A percentile compares a stretch with the other conserved stretches of the same genome.
These are phyloP conservation scores for Pseudogymnoascus sp. DNA, from an alignment of 2,329 filamentous ascomycete species.

Conservation along the genomic window DNA sequence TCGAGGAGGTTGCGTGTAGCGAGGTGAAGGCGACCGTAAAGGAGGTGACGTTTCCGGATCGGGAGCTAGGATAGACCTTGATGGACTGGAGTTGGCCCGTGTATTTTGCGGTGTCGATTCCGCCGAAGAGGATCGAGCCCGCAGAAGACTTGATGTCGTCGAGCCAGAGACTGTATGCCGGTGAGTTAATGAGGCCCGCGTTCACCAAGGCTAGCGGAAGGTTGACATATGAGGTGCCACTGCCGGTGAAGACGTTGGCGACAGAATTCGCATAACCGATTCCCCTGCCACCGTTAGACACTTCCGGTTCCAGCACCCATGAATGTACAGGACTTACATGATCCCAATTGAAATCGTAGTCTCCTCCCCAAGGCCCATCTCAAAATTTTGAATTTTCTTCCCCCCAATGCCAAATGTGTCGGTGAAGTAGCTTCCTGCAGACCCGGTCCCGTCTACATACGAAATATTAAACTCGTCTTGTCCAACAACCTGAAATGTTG, in stretches of 20 bases:
- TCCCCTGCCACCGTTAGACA: conserved; percentile 34
- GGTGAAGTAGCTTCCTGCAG: conserved; percentile 48
- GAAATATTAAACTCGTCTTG: conserved; percentile 46
- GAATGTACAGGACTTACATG: background rate
- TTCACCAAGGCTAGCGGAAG: conserved; percentile 30
- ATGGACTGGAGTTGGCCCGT: conserved; percentile 31
- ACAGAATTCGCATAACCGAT: conserved; percentile 42
- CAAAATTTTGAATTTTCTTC: conserved; percentile 40
- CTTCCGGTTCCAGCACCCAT: background rate
- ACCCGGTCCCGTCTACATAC: conserved; percentile 51
- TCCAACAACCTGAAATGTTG: conserved; percentile 39
- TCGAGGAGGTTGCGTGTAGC: conserved; percentile 24
- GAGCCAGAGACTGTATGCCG: conserved; percentile 33
- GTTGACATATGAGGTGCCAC: conserved; percentile 30
- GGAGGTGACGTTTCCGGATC: conserved; percentile 16
- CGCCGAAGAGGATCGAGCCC: conserved; percentile 37
- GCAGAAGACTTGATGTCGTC: conserved; percentile 29
- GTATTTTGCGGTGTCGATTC: conserved; percentile 40
- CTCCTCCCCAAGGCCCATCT: conserved; percentile 46
- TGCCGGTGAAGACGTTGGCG: conserved; percentile 38
- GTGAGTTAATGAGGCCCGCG: conserved; percentile 36
- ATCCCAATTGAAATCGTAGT: conserved; percentile 47
- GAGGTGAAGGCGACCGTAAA: conserved; percentile 30
- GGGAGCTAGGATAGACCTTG: conserved; percentile 22
- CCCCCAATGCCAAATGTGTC: conserved; percentile 47